Percentiles rank a stretch among this genome's conserved stretches.
These are phyloP conservation scores for Rhodomyrtus psidioides DNA, from an alignment of 441 rosid species.

Conservation along the genomic window DNA sequence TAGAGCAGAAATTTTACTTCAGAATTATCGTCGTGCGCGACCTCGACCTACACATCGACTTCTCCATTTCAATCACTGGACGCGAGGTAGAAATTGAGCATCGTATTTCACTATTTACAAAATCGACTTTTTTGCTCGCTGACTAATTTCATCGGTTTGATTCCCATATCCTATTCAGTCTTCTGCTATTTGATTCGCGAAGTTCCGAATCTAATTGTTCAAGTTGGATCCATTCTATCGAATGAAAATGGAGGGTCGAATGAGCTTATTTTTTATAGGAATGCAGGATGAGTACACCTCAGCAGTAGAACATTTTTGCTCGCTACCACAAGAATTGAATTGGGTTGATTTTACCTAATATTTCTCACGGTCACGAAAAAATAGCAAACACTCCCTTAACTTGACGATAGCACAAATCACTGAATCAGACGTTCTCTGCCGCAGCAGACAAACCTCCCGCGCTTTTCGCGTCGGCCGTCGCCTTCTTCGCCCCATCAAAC, in stretches of 20 bases:
- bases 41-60: background rate
- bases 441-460: background rate
- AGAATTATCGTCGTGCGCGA: too few relatives aligned
- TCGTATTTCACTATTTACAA: background rate
- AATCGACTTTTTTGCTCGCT: background rate
- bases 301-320: too few relatives aligned
- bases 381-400: background rate
- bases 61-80: background rate
- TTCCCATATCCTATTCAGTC: background rate
- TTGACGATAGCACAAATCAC: background rate
- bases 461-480: background rate
- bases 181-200: background rate
- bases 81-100: background rate
- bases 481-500: background rate
- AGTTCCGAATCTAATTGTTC: background rate
- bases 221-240: background rate
- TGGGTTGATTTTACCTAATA: too few relatives aligned
- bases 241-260: background rate
- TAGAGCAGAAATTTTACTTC: too few relatives aligned
- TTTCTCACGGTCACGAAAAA: too few relatives aligned
- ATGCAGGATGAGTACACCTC: too few relatives aligned
- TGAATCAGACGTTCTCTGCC: background rate
- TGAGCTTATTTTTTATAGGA: background rate
- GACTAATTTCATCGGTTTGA: background rate
- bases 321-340: too few relatives aligned